Evolutionary conservation across 1,284 basidiomycete species (phyloP).

Genomic region (Psilocybe mexicana): DNA sequence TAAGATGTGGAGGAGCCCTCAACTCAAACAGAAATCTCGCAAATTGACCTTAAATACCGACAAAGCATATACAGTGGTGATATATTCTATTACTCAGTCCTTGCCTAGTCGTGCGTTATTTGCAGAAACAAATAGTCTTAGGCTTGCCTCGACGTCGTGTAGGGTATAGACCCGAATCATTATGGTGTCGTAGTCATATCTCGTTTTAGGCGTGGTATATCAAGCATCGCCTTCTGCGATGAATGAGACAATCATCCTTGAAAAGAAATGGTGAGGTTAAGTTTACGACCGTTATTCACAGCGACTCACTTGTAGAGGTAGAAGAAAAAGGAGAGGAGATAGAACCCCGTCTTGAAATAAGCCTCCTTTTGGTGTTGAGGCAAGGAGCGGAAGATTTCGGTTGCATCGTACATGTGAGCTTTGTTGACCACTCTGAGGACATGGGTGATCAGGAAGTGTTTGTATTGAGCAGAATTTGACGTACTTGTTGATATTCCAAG

Average conservation of each 20-base stretch:
- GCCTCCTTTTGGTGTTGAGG: slow-evolving; percentile 95
- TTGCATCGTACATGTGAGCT: slow-evolving; percentile 98
- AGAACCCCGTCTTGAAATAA: slow-evolving; percentile 95
- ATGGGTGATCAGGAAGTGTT: slow-evolving; percentile 1
- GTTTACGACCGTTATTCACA: slow-evolving; percentile 2
- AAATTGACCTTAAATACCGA: neutral
- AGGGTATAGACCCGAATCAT: slow-evolving; percentile 15
- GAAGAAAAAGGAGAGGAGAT: slow-evolving; percentile 93
- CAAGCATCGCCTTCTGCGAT: slow-evolving; percentile 68
- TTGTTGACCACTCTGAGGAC: slow-evolving; percentile 81
- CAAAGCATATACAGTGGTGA: slow-evolving; percentile 4
- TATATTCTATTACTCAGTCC: slow-evolving; percentile 11
- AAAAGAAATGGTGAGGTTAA: slow-evolving; percentile 6
- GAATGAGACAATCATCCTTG: slow-evolving; percentile 83
- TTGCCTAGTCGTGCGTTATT: slow-evolving; percentile 2
- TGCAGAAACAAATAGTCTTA: slow-evolving; percentile 5
- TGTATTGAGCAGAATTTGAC: slow-evolving; percentile 31
- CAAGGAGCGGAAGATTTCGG: slow-evolving; percentile 97
- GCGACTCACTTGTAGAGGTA: slow-evolving; percentile 86
- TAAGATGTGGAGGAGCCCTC: too few relatives aligned
- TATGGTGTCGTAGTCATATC: slow-evolving; percentile 14
- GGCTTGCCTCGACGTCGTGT: neutral
- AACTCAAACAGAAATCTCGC: neutral
- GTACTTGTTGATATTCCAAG: slow-evolving; percentile 94
- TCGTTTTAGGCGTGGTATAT: slow-evolving; percentile 1